phyloP scores from a whole-genome alignment of 768 basidiomycete genomes.

The Collybia mongolica region DNA sequence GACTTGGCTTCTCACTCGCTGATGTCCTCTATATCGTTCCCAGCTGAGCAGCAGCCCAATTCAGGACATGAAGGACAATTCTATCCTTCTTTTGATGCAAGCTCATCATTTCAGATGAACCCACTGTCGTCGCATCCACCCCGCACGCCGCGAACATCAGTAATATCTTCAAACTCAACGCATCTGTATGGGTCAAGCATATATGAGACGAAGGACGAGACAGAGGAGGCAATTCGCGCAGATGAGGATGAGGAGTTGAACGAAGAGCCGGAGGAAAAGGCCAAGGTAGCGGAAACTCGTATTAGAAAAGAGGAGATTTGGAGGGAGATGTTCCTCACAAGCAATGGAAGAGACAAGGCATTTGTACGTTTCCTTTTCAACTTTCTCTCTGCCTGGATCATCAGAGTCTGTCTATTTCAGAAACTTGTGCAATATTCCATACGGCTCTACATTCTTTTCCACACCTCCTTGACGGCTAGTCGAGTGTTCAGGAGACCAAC shows the following conservation, averaged over 20 bases:
- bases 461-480: slow-evolving; percentile 47
- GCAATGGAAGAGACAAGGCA: slow-evolving; percentile 80
- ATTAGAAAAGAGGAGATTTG: slow-evolving; percentile 69
- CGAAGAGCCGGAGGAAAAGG: slow-evolving; percentile 45
- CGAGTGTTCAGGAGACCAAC: slow-evolving; percentile 44
- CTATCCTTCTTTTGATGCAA: slow-evolving; percentile 60
- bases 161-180: slow-evolving; percentile 31
- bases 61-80: slow-evolving; percentile 46
- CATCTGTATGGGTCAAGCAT: slow-evolving; percentile 38
- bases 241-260: slow-evolving; percentile 38
- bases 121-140: slow-evolving; percentile 79
- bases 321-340: slow-evolving; percentile 77
- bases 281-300: slow-evolving; percentile 40
- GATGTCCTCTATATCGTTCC: slow-evolving; percentile 75
- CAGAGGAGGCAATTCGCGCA: slow-evolving; percentile 29
- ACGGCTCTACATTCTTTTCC: slow-evolving; percentile 70
- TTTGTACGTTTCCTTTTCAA: slow-evolving; percentile 53
- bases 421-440: slow-evolving; percentile 89
- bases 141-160: slow-evolving; percentile 65
- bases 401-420: slow-evolving; percentile 30
- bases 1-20: slow-evolving; percentile 3
- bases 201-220: slow-evolving; percentile 45
- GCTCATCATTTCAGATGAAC: slow-evolving; percentile 75
- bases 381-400: background rate
- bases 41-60: slow-evolving; percentile 39